These are phyloP conservation scores for Fusarium oxysporum DNA, from an alignment of 2,329 filamentous ascomycete species.

Conservation along the genomic window DNA sequence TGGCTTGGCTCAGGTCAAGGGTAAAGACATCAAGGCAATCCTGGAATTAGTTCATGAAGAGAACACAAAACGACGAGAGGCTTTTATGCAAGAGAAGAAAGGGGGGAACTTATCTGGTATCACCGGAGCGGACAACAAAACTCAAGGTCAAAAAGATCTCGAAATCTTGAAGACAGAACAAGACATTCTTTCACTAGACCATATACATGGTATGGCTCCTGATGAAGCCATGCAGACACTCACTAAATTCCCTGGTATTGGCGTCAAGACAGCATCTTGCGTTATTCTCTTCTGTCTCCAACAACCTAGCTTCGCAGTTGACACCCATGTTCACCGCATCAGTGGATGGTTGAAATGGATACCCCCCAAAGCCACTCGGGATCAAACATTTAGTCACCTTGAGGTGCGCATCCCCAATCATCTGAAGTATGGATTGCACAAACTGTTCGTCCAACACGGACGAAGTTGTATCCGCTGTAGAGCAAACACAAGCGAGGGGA, in stretches of 20 bases:
- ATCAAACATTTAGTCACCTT: slow-evolving; percentile 44
- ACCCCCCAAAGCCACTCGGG: slow-evolving; percentile 42
- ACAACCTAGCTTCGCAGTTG: slow-evolving; percentile 46
- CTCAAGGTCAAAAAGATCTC: slow-evolving; percentile 44
- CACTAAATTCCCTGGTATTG: slow-evolving; percentile 45
- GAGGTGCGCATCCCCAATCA: slow-evolving; percentile 44
- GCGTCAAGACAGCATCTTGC: slow-evolving; percentile 46
- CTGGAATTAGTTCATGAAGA: slow-evolving; percentile 44
- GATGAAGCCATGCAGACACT: slow-evolving; percentile 46
- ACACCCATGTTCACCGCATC: slow-evolving; percentile 45
- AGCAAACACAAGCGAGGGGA: slow-evolving; percentile 45
- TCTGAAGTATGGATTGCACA: slow-evolving; percentile 45
- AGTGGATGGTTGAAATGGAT: slow-evolving; percentile 45
- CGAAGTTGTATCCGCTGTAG: slow-evolving; percentile 43
- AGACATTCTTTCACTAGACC: slow-evolving; percentile 42
- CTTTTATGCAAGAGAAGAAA: slow-evolving; percentile 41
- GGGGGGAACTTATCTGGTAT: slow-evolving; percentile 25
- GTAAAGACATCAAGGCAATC: slow-evolving; percentile 45
- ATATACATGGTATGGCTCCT: slow-evolving; percentile 45
- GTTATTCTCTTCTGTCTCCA: slow-evolving; percentile 46
- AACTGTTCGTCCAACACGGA: slow-evolving; percentile 44
- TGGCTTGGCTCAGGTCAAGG: slow-evolving; percentile 43
- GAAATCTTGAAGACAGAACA: slow-evolving; percentile 45
- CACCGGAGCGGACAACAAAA: slow-evolving; percentile 37
- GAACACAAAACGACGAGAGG: slow-evolving; percentile 39